Evolutionary conservation across 2,329 filamentous ascomycete genomes (phyloP), one percentile per base, ranked within the genome.

Genomic region (Phaeophleospora eucalypticola): DNA sequence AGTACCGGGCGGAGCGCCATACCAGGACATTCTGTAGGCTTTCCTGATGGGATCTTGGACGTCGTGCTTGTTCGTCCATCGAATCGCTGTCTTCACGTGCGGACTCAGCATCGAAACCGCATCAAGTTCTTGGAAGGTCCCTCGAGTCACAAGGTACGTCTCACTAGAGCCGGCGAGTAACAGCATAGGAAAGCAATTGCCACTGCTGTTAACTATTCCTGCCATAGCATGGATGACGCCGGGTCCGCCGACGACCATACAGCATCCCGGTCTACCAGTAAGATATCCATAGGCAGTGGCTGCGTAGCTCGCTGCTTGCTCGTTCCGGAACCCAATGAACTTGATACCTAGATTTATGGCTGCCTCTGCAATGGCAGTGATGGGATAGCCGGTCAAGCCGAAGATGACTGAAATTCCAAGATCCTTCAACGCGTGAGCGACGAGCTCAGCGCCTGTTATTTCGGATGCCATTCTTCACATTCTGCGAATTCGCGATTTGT

Each of bases 251-350:
- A 81, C 78, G n/a, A 79, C 73, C 33, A 81, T 66, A 58, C 77
- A 80, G 8, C 81, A 74, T 2, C 77, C 79, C 3, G 77, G 77
- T 45, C 61, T 71, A 16, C 77, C 77, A 2, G 75, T 80, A 54
- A 81, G 67, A 53, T 79, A 81, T 12, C 77, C 78, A 70, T 81
- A 80, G 4, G 74, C 75, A 39, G 74, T 77, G 2, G 78, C 77
- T 9, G 78, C 78, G 68, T 81, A 81, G 52, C 72, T 73, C 24
- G 75, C 76, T 9, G 78, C 76, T 61, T 82, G 78, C 54, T 82
- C 78, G 53, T 81, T 81, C 21, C 78, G 67, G 54, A 80, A 81
- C 19, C 72, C 77, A 42, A 81, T 74, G 61, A 80, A 81, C 21
- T 75, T 71, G 51, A 81, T 79, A 1, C 78, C 78, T 35, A 79